Base-by-base conservation (phyloP, 2,329 filamentous ascomycete genomes). In the Hypoxylon sp. region DNA sequence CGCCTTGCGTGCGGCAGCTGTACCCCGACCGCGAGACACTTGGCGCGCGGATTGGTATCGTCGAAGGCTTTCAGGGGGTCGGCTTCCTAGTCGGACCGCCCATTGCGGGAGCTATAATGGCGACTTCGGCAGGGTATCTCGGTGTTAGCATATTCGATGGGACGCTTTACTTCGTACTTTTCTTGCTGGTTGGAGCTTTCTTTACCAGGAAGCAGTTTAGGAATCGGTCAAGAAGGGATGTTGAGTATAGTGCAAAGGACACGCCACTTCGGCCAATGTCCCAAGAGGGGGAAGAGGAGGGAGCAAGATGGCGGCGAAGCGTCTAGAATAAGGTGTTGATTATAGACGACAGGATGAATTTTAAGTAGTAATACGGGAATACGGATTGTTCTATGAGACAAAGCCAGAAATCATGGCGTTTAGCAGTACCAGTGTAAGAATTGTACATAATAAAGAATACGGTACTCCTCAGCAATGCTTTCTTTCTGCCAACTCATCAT, bases 31-130 rank as follows among this genome's bases (percentile, higher is more conserved):
- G 17, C 1, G 15, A 45, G 8, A 9, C 31, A 5, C 35, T 66
- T 5, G 73, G 74, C 5, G 67, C 69, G 4, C 51, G 72, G 17
- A 64, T 74, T 11, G 73, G 74, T 0, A 10, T 62, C 6, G 48
- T 57, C 1, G 58, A 62, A 23, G 49, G 24, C 1, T 60, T 62
- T 20, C 51, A 60, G 20, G 63, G 61, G 17, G 9, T 60, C 3
- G 63, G 63, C 2, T 62, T 60, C 29, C 27, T 65, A 1, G 20
- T 65, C 15, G 63, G 63, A 3, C 52, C 63, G 4, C 60, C 63
- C 17, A 58, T 62, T 10, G 58, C 63, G 2, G 63, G 58, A 3
- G 61, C 52, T 2, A 58, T 63, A 3, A 8, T 55, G 13, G 51
- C 37, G 1, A 35, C 50, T 11, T n/a, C 56, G 2, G 31, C 47